These are phyloP conservation scores for Perilla frutescens DNA, from an alignment of 257 asterid genomes.

Conservation along the genomic window DNA sequence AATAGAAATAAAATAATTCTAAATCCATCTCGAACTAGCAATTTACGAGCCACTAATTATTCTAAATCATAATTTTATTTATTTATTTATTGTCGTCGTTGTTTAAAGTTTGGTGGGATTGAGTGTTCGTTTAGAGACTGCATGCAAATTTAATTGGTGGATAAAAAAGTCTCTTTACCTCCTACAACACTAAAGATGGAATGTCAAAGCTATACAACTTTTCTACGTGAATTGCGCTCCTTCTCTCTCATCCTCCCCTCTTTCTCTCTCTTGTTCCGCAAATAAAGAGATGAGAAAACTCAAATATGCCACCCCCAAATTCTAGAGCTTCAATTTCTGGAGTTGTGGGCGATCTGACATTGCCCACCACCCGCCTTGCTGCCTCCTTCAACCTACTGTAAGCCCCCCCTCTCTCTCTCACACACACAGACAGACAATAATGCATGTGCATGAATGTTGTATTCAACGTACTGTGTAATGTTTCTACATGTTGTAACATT, in stretches of 20 bases:
- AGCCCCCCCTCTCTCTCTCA: neutral
- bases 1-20: too few relatives aligned
- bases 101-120: neutral
- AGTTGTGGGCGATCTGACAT: conserved; percentile 35
- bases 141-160: conserved; percentile 42
- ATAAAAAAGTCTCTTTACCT: conserved; percentile 1
- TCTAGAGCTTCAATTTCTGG: conserved; percentile 44
- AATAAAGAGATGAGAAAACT: conserved; percentile 1
- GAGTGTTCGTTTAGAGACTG: neutral
- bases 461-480: too few relatives aligned
- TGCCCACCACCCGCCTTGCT: neutral
- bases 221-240: conserved; percentile 51
- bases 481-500: too few relatives aligned
- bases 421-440: too few relatives aligned
- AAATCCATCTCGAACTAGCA: too few relatives aligned
- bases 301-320: conserved; percentile 30
- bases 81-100: neutral
- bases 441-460: neutral
- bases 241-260: conserved; percentile 24
- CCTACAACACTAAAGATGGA: too few relatives aligned
- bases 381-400: neutral
- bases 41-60: neutral
- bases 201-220: neutral
- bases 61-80: neutral
- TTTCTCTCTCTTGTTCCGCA: conserved; percentile 23